These are phyloP conservation scores for Diaporthe sp. DNA, from an alignment of 2,329 filamentous ascomycete genomes.

Conservation along the genomic window DNA sequence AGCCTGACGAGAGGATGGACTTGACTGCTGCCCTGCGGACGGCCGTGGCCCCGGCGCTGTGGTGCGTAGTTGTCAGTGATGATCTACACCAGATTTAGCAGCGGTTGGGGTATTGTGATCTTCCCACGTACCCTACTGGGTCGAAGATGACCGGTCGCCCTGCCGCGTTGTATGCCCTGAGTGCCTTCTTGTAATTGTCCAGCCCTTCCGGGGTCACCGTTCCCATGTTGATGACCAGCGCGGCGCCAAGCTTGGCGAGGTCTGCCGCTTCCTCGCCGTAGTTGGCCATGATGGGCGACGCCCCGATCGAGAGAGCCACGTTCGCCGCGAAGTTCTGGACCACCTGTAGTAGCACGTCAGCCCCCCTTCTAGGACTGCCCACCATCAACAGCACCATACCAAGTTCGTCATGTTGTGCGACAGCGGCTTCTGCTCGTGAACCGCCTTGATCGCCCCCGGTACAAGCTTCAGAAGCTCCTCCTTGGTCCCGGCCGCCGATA, in stretches of 20 bases:
- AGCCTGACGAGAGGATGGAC: constrained; percentile 78
- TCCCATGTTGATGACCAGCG: constrained; percentile 95
- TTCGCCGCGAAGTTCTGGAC: constrained; percentile 97
- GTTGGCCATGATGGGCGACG: constrained; percentile 95
- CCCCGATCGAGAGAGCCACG: constrained; percentile 85
- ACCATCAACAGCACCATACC: constrained; percentile 53
- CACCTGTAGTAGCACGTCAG: constrained; percentile 57
- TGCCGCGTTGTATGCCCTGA: constrained; percentile 84
- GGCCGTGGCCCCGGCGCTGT: constrained; percentile 81
- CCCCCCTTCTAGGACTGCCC: background rate
- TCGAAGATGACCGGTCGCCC: constrained; percentile 86
- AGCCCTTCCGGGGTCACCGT: constrained; percentile 85
- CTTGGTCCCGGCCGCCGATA: background rate
- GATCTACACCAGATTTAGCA: background rate
- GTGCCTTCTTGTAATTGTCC: constrained; percentile 78
- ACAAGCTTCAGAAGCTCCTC: constrained; percentile 48
- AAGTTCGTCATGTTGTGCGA: constrained; percentile 98
- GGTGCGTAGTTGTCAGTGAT: background rate
- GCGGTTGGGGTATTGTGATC: too few species aligned
- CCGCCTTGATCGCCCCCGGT: constrained; percentile 67
- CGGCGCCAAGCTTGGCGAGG: constrained; percentile 81
- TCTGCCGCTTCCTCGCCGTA: constrained; percentile 86
- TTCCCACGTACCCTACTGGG: constrained; percentile 80
- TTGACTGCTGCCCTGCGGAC: constrained; percentile 80
- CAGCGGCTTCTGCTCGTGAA: constrained; percentile 77